Base-by-base conservation (phyloP, 495 filamentous ascomycete genomes). In the Immersiella caudata region DNA sequence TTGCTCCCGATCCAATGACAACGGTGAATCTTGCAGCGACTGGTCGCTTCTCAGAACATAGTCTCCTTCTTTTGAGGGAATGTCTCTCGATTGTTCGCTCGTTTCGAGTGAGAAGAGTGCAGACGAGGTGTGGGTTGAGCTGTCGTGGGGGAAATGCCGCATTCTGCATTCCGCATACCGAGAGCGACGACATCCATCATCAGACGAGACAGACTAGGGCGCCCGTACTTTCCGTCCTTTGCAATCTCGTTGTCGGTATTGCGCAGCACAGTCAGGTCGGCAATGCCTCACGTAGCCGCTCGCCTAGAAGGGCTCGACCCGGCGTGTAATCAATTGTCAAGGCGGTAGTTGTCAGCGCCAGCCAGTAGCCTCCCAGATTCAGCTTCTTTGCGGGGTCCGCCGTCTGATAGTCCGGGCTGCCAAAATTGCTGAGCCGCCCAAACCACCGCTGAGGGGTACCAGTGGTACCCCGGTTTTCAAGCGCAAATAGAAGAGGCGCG, bases 391-490 rank as follows among this genome's bases (percentile, higher is more conserved):
- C 35, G 58, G 27, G 26, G 7, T 7, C n/a, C 50, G n/a, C 65
- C 51, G 62, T 66, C 60, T 68, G 64, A 71, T 64, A 67, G 46
- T 36, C 40, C 16, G 21, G 55, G 50, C 26, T 18, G 49, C n/a
- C 55, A 29, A 56, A 66, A 35, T 68, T 65, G 33, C 60, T 70
- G 70, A 74, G 70, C 72, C 72, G 72, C 72, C 70, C 60, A 68
- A 64, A 56, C 67, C 58, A 65, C 64, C 60, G 33, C 52, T 29
- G 60, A 65, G 59, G 64, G 62, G 57, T 33, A 25, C 55, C 22
- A 65, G 59, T 61, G 62, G 57, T 33, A 20, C 60, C 22, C 58
- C 27, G 26, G 36, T 46, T 22, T 50, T 26, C 56, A 35, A 16
- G 24, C 29, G 29, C 40, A 14, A 14, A 14, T 46, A 12, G 40